Base-by-base conservation (phyloP, 495 filamentous ascomycete genomes). In the Cercophora samala region DNA sequence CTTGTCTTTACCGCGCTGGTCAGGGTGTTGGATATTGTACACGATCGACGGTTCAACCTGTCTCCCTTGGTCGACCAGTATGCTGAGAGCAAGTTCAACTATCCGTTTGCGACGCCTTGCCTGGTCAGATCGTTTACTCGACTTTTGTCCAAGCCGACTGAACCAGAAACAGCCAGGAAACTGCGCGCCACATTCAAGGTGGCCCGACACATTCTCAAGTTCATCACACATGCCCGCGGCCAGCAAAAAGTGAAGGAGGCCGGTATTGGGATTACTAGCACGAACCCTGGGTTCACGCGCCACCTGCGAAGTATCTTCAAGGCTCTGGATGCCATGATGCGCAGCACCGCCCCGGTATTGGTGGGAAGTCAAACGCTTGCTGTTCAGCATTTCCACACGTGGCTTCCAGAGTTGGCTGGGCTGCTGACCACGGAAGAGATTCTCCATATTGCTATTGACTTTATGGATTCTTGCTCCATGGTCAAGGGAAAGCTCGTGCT, bases 161-260 rank as follows among this genome's bases (percentile, higher is more conserved):
- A 97, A 71, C 84, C 88, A 17, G 88, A 94, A 64, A 91, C 88
- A 37, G 90, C 94, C 23, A 84, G 93, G 24, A 91, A 90, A 66
- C 84, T 99, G 59, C 88, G 95, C 17, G 91, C 94, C 23, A 93
- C 94, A 0, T 91, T 98, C 77, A 99, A 99, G 75, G 96, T 99
- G 32, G 93, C 93, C 23, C 85, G 90, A 22, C 92, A 97, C 68
- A 86, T 99, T 62, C 84, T 99, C 65, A 96, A 92, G 72, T 97
- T 99, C 80, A 98, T 98, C 65, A 90, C 96, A 56, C 92, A 92
- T 71, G 93, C 93, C 5, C 84, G 92, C 54, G 89, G 89, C 64
- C 91, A 96, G 73, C 93, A 97, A 76, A 90, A 93, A 71, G 87
- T 83, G 4, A 96, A 96, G 75, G 93, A 97, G 74, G 91, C 89